Evolutionary conservation across 169 alveolate species (phyloP).

Genomic region (Babesia bigemina): DNA sequence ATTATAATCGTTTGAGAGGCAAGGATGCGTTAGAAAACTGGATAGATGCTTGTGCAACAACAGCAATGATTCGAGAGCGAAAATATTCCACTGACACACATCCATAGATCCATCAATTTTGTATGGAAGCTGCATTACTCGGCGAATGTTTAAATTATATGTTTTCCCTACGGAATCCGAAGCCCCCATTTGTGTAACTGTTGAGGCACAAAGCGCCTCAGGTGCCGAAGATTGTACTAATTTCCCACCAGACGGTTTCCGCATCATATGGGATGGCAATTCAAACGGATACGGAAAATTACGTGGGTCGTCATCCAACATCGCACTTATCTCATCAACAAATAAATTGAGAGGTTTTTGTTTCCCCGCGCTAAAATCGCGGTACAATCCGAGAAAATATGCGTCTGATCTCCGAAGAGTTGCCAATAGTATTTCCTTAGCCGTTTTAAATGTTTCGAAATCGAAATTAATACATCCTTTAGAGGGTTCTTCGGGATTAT

Average conservation of each 20-base stretch:
- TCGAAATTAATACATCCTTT: constrained; percentile 3
- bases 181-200: not conserved
- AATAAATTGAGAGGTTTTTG: not conserved
- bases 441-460: constrained; percentile 12
- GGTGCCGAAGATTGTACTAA: not conserved
- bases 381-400: constrained; percentile 11
- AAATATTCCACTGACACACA: constrained; percentile 46
- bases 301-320: constrained; percentile 1
- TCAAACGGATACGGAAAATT: constrained; percentile 32
- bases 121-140: constrained; percentile 15
- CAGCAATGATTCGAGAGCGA: constrained; percentile 48
- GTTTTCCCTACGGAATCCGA: not conserved
- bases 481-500: constrained; percentile 11
- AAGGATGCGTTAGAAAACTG: constrained; percentile 46
- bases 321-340: constrained; percentile 4
- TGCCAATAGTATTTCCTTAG: constrained; percentile 11
- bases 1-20: constrained; percentile 30
- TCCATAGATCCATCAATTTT: constrained; percentile 35
- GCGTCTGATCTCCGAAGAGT: constrained; percentile 15
- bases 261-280: not conserved
- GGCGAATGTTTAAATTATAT: not conserved
- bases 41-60: constrained; percentile 45
- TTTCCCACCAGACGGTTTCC: not conserved
- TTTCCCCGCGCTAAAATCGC: not conserved
- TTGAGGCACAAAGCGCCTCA: too few relatives aligned